A percentile compares a stretch with the other conserved stretches of the same genome.
These are phyloP conservation scores for Glycyrrhiza uralensis DNA, from an alignment of 306 rosid species.

Conservation along the genomic window DNA sequence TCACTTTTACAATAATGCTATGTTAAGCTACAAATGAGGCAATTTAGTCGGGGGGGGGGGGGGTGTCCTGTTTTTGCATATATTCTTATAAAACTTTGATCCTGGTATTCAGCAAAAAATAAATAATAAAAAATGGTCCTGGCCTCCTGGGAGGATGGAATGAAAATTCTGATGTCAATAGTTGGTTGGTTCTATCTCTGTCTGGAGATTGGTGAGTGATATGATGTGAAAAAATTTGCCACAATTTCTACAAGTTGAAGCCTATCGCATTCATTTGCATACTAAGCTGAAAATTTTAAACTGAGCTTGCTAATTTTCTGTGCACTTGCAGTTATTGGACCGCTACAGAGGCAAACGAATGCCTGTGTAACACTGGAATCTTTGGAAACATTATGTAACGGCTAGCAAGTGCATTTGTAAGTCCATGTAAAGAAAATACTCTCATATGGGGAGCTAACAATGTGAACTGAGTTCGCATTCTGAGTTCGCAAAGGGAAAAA, in stretches of 20 bases:
- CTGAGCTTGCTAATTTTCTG: neutral
- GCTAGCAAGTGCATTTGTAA: conserved; percentile 36
- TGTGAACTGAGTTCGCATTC: conserved; percentile 6
- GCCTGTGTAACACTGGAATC: conserved; percentile 57
- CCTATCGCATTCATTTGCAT: neutral
- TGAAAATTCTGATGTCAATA: neutral
- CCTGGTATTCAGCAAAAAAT: neutral
- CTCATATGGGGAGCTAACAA: conserved; percentile 31
- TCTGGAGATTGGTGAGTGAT: neutral
- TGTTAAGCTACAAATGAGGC: neutral
- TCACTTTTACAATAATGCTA: neutral
- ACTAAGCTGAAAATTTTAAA: neutral
- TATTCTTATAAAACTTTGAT: neutral
- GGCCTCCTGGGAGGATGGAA: neutral
- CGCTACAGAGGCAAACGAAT: conserved; percentile 75
- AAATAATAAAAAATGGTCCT: neutral
- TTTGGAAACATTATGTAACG: conserved; percentile 19
- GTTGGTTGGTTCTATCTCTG: neutral
- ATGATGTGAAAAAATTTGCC: neutral
- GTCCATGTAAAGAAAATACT: conserved; percentile 52
- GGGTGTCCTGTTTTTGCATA: neutral
- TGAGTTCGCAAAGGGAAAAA: no score
- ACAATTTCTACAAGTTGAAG: neutral
- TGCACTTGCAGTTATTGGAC: conserved; percentile 61
- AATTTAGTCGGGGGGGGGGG: neutral